Base-by-base conservation (phyloP, 441 rosid genomes). In the Bocquillonia castaneifolia region DNA sequence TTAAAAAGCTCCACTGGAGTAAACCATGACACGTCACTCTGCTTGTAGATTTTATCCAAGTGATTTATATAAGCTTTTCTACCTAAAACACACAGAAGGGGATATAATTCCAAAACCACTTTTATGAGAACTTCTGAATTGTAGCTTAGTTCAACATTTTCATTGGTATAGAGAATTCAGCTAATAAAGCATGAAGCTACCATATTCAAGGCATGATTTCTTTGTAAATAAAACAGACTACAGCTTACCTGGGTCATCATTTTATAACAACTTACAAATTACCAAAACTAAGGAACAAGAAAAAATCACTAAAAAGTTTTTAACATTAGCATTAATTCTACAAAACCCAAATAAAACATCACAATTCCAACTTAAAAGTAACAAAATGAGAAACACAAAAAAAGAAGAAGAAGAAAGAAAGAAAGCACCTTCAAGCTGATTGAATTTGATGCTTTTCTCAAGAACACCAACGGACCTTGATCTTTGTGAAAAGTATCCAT, bases 1-100 rank as follows among this genome's bases (percentile, higher is more conserved):
- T 91, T 93, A 74, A 89, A 93, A 63, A 93, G 96, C 85, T 93
- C 99, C 34, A 91, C 96, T 17, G 99, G 97, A 59, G 99, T 93
- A 83, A 91, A 93, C 99, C 99, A 93, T 67, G 99, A 79, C 39
- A 84, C 81, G 68, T 89, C 96, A 90, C 89, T 91, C 76, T 85
- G 89, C 82, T 81, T 86, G 76, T 93, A 93, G 67, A 91, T 81
- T 72, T 89, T 86, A 71, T 91, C 96, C 90, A 91, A 72, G 67
- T 88, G 72, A 23, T 87, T 83, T 81, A 88, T 81, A 61, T 93
- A 93, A 28, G 93, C 92, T 74, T 84, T 87, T 79, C 97, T 87
- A 59, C 99, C 99, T 89, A 77, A 53, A 56, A 48, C 34, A 57
- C 39, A 56, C 14, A 68, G 68, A 61, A 17, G 34, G 17, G 14